Conservation (phyloP, 2,329 filamentous ascomycete genomes). For the Graphilbum sp. region DNA sequence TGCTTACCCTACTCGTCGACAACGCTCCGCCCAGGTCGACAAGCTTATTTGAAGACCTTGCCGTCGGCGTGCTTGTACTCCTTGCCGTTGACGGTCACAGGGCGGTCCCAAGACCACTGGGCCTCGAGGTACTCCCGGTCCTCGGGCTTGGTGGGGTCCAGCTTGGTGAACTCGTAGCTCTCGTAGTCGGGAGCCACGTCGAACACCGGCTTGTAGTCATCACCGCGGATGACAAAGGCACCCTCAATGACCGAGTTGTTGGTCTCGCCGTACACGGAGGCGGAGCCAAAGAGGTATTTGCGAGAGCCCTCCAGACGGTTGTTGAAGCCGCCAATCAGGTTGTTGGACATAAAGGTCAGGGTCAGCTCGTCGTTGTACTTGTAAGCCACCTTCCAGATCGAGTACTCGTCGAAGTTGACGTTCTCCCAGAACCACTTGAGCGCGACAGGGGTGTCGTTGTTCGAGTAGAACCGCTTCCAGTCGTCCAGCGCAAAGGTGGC, state of each 20-base stretch:
- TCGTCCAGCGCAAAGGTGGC: slow-evolving; percentile 78
- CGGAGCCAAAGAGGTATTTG: slow-evolving; percentile 92
- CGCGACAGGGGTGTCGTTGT: slow-evolving; percentile 72
- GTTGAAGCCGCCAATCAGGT: slow-evolving; percentile 97
- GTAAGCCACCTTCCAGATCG: slow-evolving; percentile 86
- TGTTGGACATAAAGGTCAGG: slow-evolving; percentile 96
- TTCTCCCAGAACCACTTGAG: slow-evolving; percentile 99
- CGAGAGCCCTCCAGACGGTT: slow-evolving; percentile 89
- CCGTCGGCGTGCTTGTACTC: slow-evolving; percentile 75
- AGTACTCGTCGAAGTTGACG: slow-evolving; percentile 87
- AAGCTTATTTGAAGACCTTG: slow-evolving; percentile 99
- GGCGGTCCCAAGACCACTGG: slow-evolving; percentile 86
- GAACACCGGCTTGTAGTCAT: slow-evolving; percentile 74
- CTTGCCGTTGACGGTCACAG: slow-evolving; percentile 68
- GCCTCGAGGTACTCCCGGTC: slow-evolving; percentile 75
- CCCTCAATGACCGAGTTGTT: slow-evolving; percentile 85
- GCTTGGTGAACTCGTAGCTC: slow-evolving; percentile 93
- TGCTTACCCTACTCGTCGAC: no score
- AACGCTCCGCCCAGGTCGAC: no score
- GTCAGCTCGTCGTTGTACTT: slow-evolving; percentile 99
- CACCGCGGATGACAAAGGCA: slow-evolving; percentile 87
- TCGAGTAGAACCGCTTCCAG: slow-evolving; percentile 98
- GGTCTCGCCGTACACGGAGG: slow-evolving; percentile 75
- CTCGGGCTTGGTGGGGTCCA: slow-evolving; percentile 72
- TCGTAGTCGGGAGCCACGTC: slow-evolving; percentile 95